phyloP scores from a whole-genome alignment of 1,284 basidiomycete species.

The Sporisorium exsertum region DNA sequence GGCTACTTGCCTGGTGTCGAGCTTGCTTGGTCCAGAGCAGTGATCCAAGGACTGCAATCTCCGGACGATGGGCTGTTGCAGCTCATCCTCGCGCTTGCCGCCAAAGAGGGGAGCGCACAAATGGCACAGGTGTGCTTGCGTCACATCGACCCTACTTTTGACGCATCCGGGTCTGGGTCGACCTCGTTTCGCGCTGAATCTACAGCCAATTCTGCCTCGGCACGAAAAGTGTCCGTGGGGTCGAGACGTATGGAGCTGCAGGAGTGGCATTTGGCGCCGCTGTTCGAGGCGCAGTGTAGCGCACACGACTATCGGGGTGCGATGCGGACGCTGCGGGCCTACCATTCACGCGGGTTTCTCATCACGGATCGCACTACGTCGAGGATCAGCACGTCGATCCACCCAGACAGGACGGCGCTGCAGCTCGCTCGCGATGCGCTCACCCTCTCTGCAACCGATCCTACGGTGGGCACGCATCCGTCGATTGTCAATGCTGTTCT shows the following conservation, averaged over 20 bases:
- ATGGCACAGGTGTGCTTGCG: slow-evolving; percentile 36
- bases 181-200: neutral
- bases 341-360: slow-evolving; percentile 9
- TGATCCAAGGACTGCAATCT: slow-evolving; percentile 23
- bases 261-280: slow-evolving; percentile 57
- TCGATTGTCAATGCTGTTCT: slow-evolving; percentile 41
- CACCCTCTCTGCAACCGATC: slow-evolving; percentile 6
- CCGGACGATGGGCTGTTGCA: slow-evolving; percentile 56
- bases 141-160: slow-evolving; percentile 23
- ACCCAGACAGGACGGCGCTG: slow-evolving; percentile 15
- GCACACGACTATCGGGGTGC: slow-evolving; percentile 39
- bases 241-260: slow-evolving; percentile 32
- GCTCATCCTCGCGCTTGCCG: slow-evolving; percentile 39
- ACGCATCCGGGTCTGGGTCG: neutral
- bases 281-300: slow-evolving; percentile 56
- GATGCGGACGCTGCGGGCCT: slow-evolving; percentile 24
- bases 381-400: slow-evolving; percentile 35
- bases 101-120: slow-evolving; percentile 43
- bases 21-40: slow-evolving; percentile 52
- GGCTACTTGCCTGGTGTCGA: slow-evolving; percentile 52
- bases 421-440: slow-evolving; percentile 30
- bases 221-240: neutral
- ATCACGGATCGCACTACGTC: slow-evolving; percentile 17
- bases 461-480: slow-evolving; percentile 19
- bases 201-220: neutral